Evolutionary conservation across 2,329 filamentous ascomycete genomes (phyloP), one percentile per base, ranked within the genome.

Genomic region (Colletotrichum sansevieriae): DNA sequence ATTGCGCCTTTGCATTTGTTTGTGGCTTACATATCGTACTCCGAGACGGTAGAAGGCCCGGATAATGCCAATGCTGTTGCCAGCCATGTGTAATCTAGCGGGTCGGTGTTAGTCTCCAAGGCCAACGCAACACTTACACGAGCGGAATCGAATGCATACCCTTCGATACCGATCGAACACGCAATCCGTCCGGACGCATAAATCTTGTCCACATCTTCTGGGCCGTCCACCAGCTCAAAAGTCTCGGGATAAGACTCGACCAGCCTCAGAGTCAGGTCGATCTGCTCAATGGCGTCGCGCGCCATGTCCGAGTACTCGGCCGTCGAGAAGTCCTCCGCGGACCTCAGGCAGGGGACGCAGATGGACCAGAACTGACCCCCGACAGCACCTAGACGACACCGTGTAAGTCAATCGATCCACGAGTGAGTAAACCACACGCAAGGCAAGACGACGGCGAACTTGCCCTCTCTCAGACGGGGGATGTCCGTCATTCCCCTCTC

Each of bases 131-230:
- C 5, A n/a, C 18, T 20, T 15, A n/a, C 18, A 33, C 37, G 3
- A 2, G 47, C 20, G 0, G 6, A 0, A 6, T 10, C 9, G 15
- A 20, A 33, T n/a, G 47, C 60, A 4, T 20, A 68, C 33, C 74
- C 79, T 63, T 81, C 79, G 33, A 79, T 75, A 12, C 78, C 78
- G 46, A 80, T 79, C 1, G 75, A 76, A 52, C 77, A 78, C 4
- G 78, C 77, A 13, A 80, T 77, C 49, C 71, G 75, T 3, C 76
- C 76, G 0, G 70, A 64, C n/a, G 69, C 66, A 11, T 77, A 79
- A 3, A 76, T 71, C 3, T 56, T 29, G 37, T 73, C 73, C 2
- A 78, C 75, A 22, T 76, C 74, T 5, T 72, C 71, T 1, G 78
- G 75, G 11, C 71, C 73, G 13, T 64, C 71, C 7, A 76, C 72